Evolutionary conservation across 768 basidiomycete species (phyloP).

Genomic region (Tricholoma furcatifolium): DNA sequence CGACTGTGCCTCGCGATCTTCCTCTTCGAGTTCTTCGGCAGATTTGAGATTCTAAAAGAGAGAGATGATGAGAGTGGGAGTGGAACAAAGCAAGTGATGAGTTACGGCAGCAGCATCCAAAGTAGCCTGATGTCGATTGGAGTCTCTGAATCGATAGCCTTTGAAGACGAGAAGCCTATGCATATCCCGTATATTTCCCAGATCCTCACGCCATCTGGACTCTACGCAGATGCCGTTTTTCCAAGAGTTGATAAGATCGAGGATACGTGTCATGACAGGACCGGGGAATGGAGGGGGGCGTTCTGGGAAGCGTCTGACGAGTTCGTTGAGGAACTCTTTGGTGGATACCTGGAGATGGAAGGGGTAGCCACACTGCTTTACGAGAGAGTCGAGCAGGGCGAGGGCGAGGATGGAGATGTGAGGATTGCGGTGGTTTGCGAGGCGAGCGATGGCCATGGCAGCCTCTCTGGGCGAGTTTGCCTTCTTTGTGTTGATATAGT

Average conservation of each 20-base stretch:
- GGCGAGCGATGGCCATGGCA: conserved; percentile 76
- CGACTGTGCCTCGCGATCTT: conserved; percentile 91
- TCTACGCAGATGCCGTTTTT: conserved; percentile 89
- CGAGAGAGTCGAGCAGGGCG: conserved; percentile 84
- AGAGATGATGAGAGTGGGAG: background rate
- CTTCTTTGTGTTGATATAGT: conserved; percentile 92
- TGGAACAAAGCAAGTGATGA: conserved; percentile 1
- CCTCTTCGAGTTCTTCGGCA: conserved; percentile 93
- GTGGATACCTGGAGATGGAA: conserved; percentile 96
- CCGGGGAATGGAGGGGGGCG: conserved; percentile 94
- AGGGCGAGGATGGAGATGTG: conserved; percentile 88
- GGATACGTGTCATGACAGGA: conserved; percentile 90
- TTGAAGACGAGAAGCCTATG: conserved; percentile 92
- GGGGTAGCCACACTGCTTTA: conserved; percentile 95
- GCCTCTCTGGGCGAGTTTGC: conserved; percentile 97
- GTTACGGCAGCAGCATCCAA: conserved; percentile 43
- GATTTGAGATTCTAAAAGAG: conserved; percentile 77
- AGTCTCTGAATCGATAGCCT: conserved; percentile 77
- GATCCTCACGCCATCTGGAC: conserved; percentile 92
- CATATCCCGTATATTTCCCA: conserved; percentile 98
- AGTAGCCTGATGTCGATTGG: conserved; percentile 31
- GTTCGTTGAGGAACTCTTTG: conserved; percentile 97
- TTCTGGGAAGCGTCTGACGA: conserved; percentile 97
- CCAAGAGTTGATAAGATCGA: conserved; percentile 93
- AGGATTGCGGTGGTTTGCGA: conserved; percentile 91